Percentiles rank a stretch among this genome's conserved stretches.
Evolutionary conservation across 2,329 filamentous ascomycete genomes (phyloP).

Genomic region (Ceratocystis harringtonii): DNA sequence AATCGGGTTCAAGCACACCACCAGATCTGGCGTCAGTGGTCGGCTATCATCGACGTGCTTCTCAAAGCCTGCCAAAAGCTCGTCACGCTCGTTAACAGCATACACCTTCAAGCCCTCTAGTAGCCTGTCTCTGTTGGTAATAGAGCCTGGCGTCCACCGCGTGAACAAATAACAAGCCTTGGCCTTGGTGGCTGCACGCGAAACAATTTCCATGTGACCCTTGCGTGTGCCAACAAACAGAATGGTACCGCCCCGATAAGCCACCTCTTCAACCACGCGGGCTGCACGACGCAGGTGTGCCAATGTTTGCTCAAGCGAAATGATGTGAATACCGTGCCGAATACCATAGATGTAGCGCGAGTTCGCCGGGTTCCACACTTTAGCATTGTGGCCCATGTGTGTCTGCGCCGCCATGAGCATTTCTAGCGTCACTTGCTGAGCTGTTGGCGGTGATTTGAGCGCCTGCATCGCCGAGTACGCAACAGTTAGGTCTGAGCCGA

Average conservation of each 20-base stretch:
- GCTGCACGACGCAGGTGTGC: slow-evolving; percentile 82
- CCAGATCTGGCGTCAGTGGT: slow-evolving; percentile 70
- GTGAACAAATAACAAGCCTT: slow-evolving; percentile 78
- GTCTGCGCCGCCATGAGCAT: slow-evolving; percentile 75
- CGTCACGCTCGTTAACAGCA: slow-evolving; percentile 64
- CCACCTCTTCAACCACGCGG: slow-evolving; percentile 79
- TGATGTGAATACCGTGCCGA: slow-evolving; percentile 78
- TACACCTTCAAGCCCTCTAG: slow-evolving; percentile 53
- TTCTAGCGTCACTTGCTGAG: slow-evolving; percentile 75
- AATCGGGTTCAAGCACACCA: slow-evolving; percentile 79
- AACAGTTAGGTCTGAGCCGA: slow-evolving; percentile 33
- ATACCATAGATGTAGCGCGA: slow-evolving; percentile 88
- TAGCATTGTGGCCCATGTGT: slow-evolving; percentile 81
- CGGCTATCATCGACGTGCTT: slow-evolving; percentile 46
- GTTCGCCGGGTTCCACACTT: slow-evolving; percentile 89
- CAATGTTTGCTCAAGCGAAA: slow-evolving; percentile 76
- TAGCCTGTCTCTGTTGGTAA: slow-evolving; percentile 88
- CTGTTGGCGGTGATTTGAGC: slow-evolving; percentile 55
- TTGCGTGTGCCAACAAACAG: slow-evolving; percentile 79
- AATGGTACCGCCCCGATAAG: slow-evolving; percentile 66
- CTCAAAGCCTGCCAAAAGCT: slow-evolving; percentile 45
- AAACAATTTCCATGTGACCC: slow-evolving; percentile 67
- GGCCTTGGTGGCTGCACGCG: slow-evolving; percentile 63
- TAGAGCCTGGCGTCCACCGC: slow-evolving; percentile 78
- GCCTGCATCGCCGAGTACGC: slow-evolving; percentile 53